Evolutionary conservation across 176 grass and related monocot species (phyloP), one percentile per base, ranked within the genome.

Genomic region (Ampelocalamus luodianensis): DNA sequence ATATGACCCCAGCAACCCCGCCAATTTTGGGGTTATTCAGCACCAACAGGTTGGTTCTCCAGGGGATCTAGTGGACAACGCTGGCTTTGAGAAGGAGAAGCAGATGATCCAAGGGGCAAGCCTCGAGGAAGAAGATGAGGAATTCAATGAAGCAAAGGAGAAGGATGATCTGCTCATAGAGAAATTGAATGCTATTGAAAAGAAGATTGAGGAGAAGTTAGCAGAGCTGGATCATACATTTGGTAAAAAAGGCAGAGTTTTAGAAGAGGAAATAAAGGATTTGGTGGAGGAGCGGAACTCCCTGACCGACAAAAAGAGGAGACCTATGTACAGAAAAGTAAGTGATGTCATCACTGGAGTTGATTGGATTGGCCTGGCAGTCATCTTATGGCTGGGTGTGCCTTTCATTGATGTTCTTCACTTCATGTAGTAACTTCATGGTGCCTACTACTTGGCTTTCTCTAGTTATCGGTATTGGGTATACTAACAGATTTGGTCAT

Each of bases 291-390:
- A 98, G 72, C 85, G 91, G 34, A 95, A 95, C 76, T 85, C 91
- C 53, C 54, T 98, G 11, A 69, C 89, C 1, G 87, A 90, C 18
- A 93, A 86, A 34, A 98, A 93, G 76, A 98, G 85, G 59, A 92
- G 91, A 65, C 96, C 96, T 83, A 88, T 98, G 78, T 98, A 93
- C 89, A 86, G 91, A 84, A 98, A 95, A 84, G 93, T 92, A 93
- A 87, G 87, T 68, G 39, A 43, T 60, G 44, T 8, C 58, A 65
- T 90, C 50, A 56, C 44, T 76, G 12, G 9, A 65, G 34, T 62
- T 45, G 16, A 68, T 62, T 26, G 18, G 48, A 38, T 68, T 74
- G 3, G 6, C 54, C 43, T 53, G 22, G 32, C 60, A 80, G 62
- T 17, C 40, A 50, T 17, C 43, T 77, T 74, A 65, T 76, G 42